Evolutionary conservation across 441 rosid genomes (phyloP).

Genomic region (Manihot esculenta): DNA sequence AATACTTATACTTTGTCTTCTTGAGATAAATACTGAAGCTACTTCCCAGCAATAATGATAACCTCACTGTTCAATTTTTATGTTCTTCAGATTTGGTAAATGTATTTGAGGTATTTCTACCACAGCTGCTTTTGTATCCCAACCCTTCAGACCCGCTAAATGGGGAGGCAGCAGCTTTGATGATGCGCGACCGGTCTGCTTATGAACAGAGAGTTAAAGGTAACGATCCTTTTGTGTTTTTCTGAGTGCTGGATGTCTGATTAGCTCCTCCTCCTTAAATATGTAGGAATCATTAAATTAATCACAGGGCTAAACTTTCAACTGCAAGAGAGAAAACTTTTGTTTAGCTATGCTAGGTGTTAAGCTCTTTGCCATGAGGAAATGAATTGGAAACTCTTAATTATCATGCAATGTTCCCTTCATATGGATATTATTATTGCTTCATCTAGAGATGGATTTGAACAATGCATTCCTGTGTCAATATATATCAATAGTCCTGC

Average conservation of each 20-base stretch:
- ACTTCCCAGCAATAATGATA: constrained; percentile 6
- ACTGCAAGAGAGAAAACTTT: too few relatives aligned
- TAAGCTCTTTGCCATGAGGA: too few relatives aligned
- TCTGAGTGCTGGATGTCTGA: neutral
- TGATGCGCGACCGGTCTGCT: constrained; percentile 83
- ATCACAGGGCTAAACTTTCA: too few relatives aligned
- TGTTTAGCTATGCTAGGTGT: too few relatives aligned
- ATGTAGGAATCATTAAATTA: too few relatives aligned
- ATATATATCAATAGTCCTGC: neutral
- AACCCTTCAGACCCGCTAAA: constrained; percentile 92
- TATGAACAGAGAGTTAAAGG: constrained; percentile 90
- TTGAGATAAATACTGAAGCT: neutral
- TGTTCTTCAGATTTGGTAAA: constrained; percentile 74
- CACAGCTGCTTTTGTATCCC: constrained; percentile 93
- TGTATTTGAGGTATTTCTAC: constrained; percentile 93
- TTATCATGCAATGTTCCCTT: too few relatives aligned
- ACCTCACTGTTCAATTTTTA: constrained; percentile 7
- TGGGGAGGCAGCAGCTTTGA: constrained; percentile 89
- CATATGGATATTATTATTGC: too few relatives aligned
- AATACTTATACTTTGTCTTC: constrained; percentile 2
- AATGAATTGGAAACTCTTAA: too few relatives aligned
- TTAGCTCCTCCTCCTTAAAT: neutral
- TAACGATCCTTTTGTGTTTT: constrained; percentile 23
- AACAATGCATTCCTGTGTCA: too few relatives aligned
- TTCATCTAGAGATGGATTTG: too few relatives aligned